These are phyloP conservation scores for Debaryomyces sp. DNA, from an alignment of 1,139 yeast species.

Conservation along the genomic window DNA sequence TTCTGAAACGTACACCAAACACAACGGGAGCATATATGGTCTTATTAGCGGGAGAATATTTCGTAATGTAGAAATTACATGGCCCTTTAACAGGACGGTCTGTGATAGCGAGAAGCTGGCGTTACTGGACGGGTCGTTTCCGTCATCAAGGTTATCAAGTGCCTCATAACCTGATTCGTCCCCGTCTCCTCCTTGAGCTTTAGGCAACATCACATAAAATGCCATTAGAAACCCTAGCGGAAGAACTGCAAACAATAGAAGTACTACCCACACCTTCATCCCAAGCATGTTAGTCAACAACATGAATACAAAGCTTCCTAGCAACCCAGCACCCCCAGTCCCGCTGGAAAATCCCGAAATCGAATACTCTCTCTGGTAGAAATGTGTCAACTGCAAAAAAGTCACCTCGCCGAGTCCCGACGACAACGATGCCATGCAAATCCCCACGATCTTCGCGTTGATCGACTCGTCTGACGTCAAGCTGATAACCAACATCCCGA, in stretches of 20 bases:
- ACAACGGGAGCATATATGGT: conserved; percentile 83
- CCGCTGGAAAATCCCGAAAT: conserved; percentile 91
- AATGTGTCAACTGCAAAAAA: conserved; percentile 82
- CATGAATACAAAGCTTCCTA: conserved; percentile 63
- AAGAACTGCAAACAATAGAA: conserved; percentile 36
- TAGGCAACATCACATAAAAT: conserved; percentile 33
- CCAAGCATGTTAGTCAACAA: conserved; percentile 42
- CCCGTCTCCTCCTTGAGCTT: conserved; percentile 13
- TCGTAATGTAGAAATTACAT: conserved; percentile 31
- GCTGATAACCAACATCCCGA: conserved; percentile 79
- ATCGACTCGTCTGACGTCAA: conserved; percentile 30
- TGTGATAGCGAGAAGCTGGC: not conserved
- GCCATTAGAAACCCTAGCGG: conserved; percentile 40
- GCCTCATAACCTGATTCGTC: conserved; percentile 8
- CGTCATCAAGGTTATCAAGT: conserved; percentile 3
- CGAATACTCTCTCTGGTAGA: conserved; percentile 52
- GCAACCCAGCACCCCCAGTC: conserved; percentile 92
- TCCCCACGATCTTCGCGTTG: conserved; percentile 58
- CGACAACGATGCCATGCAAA: conserved; percentile 78
- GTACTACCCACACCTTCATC: conserved; percentile 31
- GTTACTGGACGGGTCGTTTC: not conserved
- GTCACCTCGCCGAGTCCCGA: conserved; percentile 93
- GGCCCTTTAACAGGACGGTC: conserved; percentile 16
- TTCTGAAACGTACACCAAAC: conserved; percentile 82
- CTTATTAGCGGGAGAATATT: conserved; percentile 53